These are phyloP conservation scores for Spergularia bocconei DNA, from an alignment of 148 eudicot genomes.

Conservation along the genomic window DNA sequence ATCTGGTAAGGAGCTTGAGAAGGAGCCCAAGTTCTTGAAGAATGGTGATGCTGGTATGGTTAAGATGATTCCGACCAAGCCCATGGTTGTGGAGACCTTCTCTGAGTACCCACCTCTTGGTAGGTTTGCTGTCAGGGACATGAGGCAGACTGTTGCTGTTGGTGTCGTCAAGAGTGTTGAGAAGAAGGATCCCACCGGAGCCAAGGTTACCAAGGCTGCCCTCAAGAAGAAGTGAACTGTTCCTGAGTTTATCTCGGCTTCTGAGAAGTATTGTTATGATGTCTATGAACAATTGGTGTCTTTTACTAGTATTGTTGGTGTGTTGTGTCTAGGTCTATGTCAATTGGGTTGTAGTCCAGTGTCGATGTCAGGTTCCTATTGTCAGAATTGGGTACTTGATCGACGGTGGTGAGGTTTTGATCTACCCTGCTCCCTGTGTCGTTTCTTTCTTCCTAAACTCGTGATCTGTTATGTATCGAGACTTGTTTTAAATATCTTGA, in stretches of 20 bases:
- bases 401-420: slow-evolving; percentile 32
- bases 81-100: slow-evolving; percentile 17
- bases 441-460: neutral
- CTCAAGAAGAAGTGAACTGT: slow-evolving; percentile 31
- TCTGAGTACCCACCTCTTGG: slow-evolving; percentile 26
- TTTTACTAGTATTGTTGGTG: neutral
- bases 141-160: slow-evolving; percentile 39
- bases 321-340: neutral
- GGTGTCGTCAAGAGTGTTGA: slow-evolving; percentile 37
- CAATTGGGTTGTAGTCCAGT: slow-evolving; percentile 7
- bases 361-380: slow-evolving; percentile 14
- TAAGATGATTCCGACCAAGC: slow-evolving; percentile 40
- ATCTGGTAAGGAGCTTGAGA: slow-evolving; percentile 37
- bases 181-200: slow-evolving; percentile 35
- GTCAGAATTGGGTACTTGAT: slow-evolving; percentile 38
- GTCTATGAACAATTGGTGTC: neutral
- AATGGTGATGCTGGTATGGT: slow-evolving; percentile 37
- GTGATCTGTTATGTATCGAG: too few species aligned
- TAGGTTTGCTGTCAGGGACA: slow-evolving; percentile 28
- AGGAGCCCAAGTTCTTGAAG: slow-evolving; percentile 40
- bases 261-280: neutral
- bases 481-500: too few species aligned
- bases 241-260: neutral
- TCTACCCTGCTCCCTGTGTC: neutral
- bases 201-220: slow-evolving; percentile 31